Conservation (phyloP, 805 yeast species). For the Hanseniaspora vineae region DNA sequence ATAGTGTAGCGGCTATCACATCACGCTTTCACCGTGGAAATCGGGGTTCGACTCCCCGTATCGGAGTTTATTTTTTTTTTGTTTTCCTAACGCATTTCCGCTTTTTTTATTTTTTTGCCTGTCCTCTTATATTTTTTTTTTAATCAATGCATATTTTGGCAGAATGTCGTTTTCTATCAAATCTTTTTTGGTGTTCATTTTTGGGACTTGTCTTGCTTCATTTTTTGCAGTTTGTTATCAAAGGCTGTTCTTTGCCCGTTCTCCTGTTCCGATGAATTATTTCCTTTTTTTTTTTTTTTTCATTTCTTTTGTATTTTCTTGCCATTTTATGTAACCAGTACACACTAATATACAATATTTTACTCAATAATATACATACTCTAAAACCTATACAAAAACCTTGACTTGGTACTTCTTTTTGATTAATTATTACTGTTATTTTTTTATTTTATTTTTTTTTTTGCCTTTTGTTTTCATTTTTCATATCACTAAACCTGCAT, state of each 20-base stretch:
- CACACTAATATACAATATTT: not conserved
- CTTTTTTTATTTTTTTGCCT: not conserved
- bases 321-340: no score
- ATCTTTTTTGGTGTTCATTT: no score
- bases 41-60: slow-evolving; percentile 48
- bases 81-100: no score
- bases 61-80: slow-evolving; percentile 25
- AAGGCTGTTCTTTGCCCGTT: no score
- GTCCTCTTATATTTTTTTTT: not conserved
- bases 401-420: not conserved
- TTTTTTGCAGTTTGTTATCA: not conserved
- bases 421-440: not conserved
- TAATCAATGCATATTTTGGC: no score
- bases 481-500: no score
- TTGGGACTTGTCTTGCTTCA: no score
- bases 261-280: not conserved
- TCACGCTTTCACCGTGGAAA: slow-evolving; percentile 30
- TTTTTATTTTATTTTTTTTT: not conserved
- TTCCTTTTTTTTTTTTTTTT: not conserved
- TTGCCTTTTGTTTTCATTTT: not conserved
- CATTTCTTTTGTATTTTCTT: not conserved
- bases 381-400: not conserved
- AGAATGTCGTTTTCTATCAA: no score
- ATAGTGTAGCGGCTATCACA: slow-evolving; percentile 12
- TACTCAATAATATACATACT: not conserved